A percentile compares a stretch with the other conserved stretches of the same genome.
Evolutionary conservation across 768 basidiomycete species (phyloP).

Genomic region (Leccinum rimulosum): DNA sequence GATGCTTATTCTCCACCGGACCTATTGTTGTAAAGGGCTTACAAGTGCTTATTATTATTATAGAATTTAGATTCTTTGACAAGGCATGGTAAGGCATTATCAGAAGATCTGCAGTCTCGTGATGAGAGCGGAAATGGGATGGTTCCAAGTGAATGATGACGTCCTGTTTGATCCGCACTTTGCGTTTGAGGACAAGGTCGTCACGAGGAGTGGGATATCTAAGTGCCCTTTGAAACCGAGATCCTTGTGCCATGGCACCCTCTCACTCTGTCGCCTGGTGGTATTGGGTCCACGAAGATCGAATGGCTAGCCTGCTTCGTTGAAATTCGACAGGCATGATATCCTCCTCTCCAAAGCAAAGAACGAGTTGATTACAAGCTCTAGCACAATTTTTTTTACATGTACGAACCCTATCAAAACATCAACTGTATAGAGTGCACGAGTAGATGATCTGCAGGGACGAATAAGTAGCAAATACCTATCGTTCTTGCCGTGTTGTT

Average conservation of each 20-base stretch:
- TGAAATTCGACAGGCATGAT: background rate
- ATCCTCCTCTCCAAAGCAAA: background rate
- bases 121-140: constrained; percentile 53
- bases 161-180: background rate
- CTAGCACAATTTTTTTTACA: background rate
- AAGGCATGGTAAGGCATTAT: too few relatives aligned
- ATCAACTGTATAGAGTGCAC: constrained; percentile 44
- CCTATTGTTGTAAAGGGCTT: too few relatives aligned
- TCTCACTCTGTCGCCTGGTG: background rate
- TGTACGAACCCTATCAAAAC: constrained; percentile 31
- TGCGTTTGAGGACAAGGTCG: background rate
- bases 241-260: background rate
- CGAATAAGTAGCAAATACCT: constrained; percentile 17
- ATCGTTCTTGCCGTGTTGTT: constrained; percentile 62
- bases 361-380: background rate
- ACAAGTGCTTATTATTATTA: too few relatives aligned
- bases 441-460: constrained; percentile 61
- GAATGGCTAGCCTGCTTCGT: too few relatives aligned
- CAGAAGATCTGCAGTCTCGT: too few relatives aligned
- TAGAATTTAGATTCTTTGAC: too few relatives aligned
- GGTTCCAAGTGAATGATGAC: constrained; percentile 48
- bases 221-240: background rate
- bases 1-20: too few relatives aligned
- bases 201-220: constrained; percentile 13
- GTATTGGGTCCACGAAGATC: too few relatives aligned